A percentile compares a stretch with the other conserved stretches of the same genome.
Evolutionary conservation across 495 filamentous ascomycete species (phyloP).

Genomic region (Talaromyces liani): DNA sequence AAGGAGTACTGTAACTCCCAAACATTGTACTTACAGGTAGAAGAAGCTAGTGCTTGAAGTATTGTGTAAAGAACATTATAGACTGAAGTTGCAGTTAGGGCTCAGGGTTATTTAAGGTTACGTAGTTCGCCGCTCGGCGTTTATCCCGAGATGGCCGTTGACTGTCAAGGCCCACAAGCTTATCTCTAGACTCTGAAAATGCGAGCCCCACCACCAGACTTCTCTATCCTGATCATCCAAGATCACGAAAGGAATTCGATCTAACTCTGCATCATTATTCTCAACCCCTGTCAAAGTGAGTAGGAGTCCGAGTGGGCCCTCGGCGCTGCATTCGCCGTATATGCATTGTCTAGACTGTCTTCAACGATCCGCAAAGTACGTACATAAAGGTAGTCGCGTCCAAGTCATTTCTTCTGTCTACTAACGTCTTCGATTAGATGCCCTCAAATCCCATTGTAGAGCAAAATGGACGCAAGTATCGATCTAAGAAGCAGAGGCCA

Average conservation of each 20-base stretch:
- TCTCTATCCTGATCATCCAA: background rate
- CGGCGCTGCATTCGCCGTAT: background rate
- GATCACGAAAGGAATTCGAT: background rate
- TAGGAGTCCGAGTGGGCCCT: background rate
- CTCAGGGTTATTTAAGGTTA: background rate
- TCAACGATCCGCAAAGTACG: background rate
- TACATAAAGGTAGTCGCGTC: background rate
- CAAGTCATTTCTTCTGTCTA: background rate
- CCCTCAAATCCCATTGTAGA: conserved; percentile 26
- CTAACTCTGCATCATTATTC: background rate
- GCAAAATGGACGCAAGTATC: background rate
- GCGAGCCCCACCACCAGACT: background rate
- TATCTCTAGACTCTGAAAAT: background rate
- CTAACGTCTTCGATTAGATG: background rate
- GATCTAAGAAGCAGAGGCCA: background rate
- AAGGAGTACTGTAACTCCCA: conserved; percentile 45
- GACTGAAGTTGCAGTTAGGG: background rate
- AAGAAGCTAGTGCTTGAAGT: background rate
- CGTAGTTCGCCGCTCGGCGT: background rate
- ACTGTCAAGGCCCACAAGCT: background rate
- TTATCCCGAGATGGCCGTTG: background rate
- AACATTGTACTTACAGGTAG: background rate
- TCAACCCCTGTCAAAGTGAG: background rate
- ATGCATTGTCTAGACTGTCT: background rate
- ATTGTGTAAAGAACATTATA: background rate